Conservation (phyloP, 169 alveolate species). For the Plasmodium malariae region DNA sequence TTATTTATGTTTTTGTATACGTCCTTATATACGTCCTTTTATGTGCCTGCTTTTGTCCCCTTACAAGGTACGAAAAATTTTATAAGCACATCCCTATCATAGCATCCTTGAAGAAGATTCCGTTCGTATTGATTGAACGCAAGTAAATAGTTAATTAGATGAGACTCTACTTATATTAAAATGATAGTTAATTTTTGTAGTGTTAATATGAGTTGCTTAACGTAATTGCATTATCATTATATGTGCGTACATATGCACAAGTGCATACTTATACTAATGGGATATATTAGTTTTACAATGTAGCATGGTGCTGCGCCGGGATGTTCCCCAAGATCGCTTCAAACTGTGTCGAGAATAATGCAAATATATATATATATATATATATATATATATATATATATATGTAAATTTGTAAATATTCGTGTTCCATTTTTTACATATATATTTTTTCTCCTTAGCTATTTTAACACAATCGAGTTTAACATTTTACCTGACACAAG, state of each 20-base stretch:
- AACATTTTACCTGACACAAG: constrained; percentile 10
- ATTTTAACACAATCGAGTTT: constrained; percentile 24
- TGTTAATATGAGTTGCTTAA: too few species aligned
- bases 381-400: background rate
- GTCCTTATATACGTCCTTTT: background rate
- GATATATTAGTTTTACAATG: too few species aligned
- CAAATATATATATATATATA: background rate
- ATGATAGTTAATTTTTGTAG: too few species aligned
- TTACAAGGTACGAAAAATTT: constrained; percentile 45
- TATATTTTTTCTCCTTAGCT: background rate
- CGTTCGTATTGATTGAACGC: constrained; percentile 34
- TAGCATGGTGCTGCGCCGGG: too few species aligned
- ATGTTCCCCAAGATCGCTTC: too few species aligned
- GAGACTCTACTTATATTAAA: too few species aligned
- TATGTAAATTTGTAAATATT: background rate
- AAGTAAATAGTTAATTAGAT: constrained; percentile 15
- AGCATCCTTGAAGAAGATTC: constrained; percentile 14
- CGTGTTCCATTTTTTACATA: background rate
- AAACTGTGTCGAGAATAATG: too few species aligned
- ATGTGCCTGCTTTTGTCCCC: background rate
- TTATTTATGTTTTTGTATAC: background rate
- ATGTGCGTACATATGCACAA: too few species aligned
- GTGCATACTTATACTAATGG: too few species aligned
- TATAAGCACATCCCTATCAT: constrained; percentile 62
- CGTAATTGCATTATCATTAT: too few species aligned